phyloP scores from a whole-genome alignment of 352 stramenopile genomes.

The Pythium volutum region DNA sequence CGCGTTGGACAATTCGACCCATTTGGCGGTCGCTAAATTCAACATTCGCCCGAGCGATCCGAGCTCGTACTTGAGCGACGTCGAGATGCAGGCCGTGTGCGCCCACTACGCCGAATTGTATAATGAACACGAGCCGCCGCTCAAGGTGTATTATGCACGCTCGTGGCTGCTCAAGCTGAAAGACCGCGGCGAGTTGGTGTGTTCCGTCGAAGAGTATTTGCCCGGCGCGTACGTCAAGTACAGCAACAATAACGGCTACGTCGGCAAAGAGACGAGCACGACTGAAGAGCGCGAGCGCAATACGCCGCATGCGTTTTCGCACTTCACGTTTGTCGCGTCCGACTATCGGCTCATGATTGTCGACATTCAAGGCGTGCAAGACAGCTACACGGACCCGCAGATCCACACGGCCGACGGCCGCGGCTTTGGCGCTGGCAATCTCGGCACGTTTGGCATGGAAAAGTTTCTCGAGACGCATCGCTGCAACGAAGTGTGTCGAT shows the following conservation, averaged over 20 bases:
- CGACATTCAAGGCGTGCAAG: conserved; percentile 83
- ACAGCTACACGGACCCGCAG: conserved; percentile 83
- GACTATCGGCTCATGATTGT: conserved; percentile 86
- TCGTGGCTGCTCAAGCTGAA: conserved; percentile 77
- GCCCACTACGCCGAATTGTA: conserved; percentile 84
- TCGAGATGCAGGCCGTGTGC: conserved; percentile 88
- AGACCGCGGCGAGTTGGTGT: conserved; percentile 61
- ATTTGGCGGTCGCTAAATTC: conserved; percentile 72
- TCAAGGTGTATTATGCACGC: conserved; percentile 80
- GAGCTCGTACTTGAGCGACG: conserved; percentile 78
- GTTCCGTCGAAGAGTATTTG: conserved; percentile 76
- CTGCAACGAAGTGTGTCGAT: conserved; percentile 85
- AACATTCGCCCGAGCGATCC: conserved; percentile 61
- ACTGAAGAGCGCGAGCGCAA: conserved; percentile 83
- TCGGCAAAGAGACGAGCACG: conserved; percentile 73
- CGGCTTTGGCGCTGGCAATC: conserved; percentile 80
- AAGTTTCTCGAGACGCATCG: conserved; percentile 85
- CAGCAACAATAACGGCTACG: conserved; percentile 85
- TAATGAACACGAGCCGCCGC: conserved; percentile 78
- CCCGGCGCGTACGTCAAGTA: conserved; percentile 85
- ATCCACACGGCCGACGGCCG: conserved; percentile 79
- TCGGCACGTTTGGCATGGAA: conserved; percentile 84
- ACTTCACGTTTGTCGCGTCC: conserved; percentile 83
- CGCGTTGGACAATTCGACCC: conserved; percentile 17
- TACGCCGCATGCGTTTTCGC: conserved; percentile 79